Evolutionary conservation across 345 rosid genomes (phyloP).

Genomic region (Heritiera fomes): DNA sequence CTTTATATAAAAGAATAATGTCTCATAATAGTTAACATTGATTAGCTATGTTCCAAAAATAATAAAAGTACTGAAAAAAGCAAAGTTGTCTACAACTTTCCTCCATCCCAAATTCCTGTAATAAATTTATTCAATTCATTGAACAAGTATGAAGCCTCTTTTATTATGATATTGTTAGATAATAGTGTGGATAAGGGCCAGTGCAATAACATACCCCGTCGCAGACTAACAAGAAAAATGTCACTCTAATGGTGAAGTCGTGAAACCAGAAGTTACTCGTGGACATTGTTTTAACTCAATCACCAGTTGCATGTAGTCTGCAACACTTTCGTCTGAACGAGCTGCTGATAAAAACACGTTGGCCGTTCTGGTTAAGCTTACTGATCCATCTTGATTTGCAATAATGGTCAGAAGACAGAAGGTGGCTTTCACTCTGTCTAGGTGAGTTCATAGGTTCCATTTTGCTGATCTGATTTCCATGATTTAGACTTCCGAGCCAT

Average conservation of each 20-base stretch:
- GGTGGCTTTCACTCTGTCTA: constrained; percentile 9
- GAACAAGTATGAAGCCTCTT: too few species aligned
- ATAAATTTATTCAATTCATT: too few species aligned
- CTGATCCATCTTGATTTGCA: neutral
- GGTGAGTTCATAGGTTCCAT: constrained; percentile 32
- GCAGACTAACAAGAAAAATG: neutral
- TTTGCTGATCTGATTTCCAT: constrained; percentile 40
- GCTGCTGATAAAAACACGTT: neutral
- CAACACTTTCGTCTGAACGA: neutral
- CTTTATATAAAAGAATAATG: too few species aligned
- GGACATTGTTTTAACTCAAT: neutral
- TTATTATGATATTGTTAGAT: neutral
- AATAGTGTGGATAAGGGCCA: too few species aligned
- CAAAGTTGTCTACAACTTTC: too few species aligned
- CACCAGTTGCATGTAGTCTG: constrained; percentile 21
- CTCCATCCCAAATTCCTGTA: too few species aligned
- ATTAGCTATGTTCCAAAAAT: too few species aligned
- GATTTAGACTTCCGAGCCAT: constrained; percentile 18
- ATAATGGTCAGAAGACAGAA: neutral
- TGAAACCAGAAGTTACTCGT: neutral
- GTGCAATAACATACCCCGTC: too few species aligned
- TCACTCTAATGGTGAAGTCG: neutral
- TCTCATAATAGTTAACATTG: too few species aligned
- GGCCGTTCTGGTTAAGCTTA: neutral
- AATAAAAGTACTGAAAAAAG: too few species aligned